Base-by-base conservation (phyloP, 805 yeast species). In the Candida easanensis region DNA sequence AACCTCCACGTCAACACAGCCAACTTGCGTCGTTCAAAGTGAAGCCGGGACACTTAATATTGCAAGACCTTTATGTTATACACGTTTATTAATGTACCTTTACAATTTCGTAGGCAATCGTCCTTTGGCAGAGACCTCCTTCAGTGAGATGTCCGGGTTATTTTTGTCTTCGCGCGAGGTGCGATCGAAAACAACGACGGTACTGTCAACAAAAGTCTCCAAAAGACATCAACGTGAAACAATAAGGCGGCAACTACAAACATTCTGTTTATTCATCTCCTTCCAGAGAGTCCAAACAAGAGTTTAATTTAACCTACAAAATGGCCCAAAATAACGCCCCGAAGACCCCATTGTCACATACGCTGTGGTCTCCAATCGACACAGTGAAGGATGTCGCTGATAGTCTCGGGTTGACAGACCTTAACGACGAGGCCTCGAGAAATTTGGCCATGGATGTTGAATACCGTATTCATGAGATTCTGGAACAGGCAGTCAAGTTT, bases 391-490 rank as follows among this genome's bases (percentile, higher is more conserved):
- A 93, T 69, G 96, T 88, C 14, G 96, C 97, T 0, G 99, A 93
- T 60, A 77, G 88, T 3, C 70, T 93, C 10, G 99, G 99, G 1
- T 73, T 93, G 28, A 64, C 73, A 3, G 79, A 70, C 44, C 69
- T 93, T 37, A 86, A 88, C 25, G 98, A 91, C 41, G 99, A 95
- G 47, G 96, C 91, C 2, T 85, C 97, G 37, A 87, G 88, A 59
- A 88, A 93, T 49, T 69, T 93, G 48, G 98, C 99, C 6, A 93
- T 93, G 99, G 99, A 93, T 62, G 95, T 93, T n/a, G 99, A 93
- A 67, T 93, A 95, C 63, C 77, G 99, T 49, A 87, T 93, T 51
- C 91, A 91, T 62, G 98, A 93, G 66, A 86, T 93, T 31, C 70
- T 95, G 47, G 99, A 93, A 62, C 96, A 93, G 52, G 98, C 99